Percentiles rank a stretch among this genome's conserved stretches.
phyloP scores from a whole-genome alignment of 495 filamentous ascomycete genomes.

The Pyrenula massariospora region DNA sequence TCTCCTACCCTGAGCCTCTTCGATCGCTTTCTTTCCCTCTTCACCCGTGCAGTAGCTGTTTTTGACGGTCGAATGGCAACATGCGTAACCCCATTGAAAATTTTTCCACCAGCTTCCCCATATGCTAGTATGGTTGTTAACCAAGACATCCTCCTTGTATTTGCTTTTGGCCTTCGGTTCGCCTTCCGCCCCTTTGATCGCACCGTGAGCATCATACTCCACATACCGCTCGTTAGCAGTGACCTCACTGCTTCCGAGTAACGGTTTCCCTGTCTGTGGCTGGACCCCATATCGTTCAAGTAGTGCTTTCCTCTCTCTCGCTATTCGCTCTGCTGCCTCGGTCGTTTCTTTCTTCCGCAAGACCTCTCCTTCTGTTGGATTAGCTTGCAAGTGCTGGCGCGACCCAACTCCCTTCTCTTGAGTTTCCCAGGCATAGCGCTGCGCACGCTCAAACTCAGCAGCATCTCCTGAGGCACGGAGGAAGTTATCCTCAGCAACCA shows the following conservation, averaged over 20 bases:
- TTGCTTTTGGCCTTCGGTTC: constrained; percentile 78
- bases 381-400: constrained; percentile 84
- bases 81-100: constrained; percentile 95
- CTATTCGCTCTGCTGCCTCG: constrained; percentile 55
- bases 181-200: constrained; percentile 56
- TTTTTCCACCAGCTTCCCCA: constrained; percentile 98
- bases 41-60: constrained; percentile 97
- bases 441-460: constrained; percentile 83
- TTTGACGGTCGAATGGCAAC: constrained; percentile 85
- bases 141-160: constrained; percentile 75
- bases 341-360: constrained; percentile 65
- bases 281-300: constrained; percentile 67
- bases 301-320: constrained; percentile 57
- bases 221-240: constrained; percentile 79
- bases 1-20: constrained; percentile 49
- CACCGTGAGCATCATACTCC: constrained; percentile 85
- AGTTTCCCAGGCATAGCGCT: constrained; percentile 87
- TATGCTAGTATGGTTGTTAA: constrained; percentile 84
- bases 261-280: background rate
- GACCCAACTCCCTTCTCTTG: constrained; percentile 62
- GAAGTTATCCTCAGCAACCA: constrained; percentile 92
- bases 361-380: constrained; percentile 85
- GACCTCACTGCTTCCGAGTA: constrained; percentile 37
- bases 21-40: constrained; percentile 62
- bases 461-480: constrained; percentile 86